Conservation (phyloP, 2,329 filamentous ascomycete genomes). For the Aspergillus neoniger region DNA sequence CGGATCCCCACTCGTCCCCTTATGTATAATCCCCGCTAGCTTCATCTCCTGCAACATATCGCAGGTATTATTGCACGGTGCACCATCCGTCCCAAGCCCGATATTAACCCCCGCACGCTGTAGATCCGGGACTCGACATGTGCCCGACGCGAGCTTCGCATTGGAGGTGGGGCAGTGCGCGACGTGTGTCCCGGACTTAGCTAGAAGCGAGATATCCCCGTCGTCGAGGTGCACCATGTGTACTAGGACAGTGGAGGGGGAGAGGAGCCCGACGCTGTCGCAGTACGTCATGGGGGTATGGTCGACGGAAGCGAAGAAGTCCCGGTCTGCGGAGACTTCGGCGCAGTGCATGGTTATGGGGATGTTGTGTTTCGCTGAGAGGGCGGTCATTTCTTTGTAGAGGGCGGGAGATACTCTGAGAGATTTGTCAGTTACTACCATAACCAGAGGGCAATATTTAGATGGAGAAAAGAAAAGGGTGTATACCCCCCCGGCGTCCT, state of each 20-base stretch:
- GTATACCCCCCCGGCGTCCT: conserved; percentile 50
- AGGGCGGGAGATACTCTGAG: conserved; percentile 35
- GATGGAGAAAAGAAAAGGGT: background rate
- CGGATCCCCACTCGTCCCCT: conserved; percentile 47
- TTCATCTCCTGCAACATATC: conserved; percentile 58
- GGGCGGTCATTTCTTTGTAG: conserved; percentile 45
- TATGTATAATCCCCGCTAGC: conserved; percentile 53
- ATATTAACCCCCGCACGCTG: conserved; percentile 49
- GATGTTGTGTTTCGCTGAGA: conserved; percentile 43
- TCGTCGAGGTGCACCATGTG: conserved; percentile 57
- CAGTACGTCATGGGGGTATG: conserved; percentile 50
- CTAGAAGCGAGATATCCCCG: conserved; percentile 45
- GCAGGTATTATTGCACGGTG: conserved; percentile 56
- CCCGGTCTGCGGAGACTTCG: conserved; percentile 29
- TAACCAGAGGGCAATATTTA: too few species aligned
- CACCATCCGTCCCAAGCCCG: conserved; percentile 55
- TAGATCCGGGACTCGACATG: conserved; percentile 51
- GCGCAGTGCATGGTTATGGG: conserved; percentile 53
- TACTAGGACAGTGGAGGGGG: conserved; percentile 51
- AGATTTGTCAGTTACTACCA: background rate
- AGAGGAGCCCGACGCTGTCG: conserved; percentile 38
- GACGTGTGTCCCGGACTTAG: conserved; percentile 47
- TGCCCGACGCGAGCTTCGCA: conserved; percentile 54
- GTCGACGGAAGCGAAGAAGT: conserved; percentile 21
- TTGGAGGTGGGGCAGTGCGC: conserved; percentile 57